Evolutionary conservation across 1,139 yeast species (phyloP).

Genomic region (Debaryomyces sp.): DNA sequence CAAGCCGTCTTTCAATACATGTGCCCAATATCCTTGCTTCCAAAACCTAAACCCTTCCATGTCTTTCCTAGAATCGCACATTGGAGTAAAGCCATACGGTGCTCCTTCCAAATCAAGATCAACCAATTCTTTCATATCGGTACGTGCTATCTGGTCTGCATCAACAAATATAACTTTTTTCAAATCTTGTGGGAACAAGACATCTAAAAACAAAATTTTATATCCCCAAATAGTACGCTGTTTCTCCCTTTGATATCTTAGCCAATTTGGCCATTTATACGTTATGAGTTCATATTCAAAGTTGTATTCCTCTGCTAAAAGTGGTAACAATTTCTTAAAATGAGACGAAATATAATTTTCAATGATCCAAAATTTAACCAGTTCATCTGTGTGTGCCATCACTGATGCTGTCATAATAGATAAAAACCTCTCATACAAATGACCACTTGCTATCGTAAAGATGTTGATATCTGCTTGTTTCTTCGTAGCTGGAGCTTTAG

Average conservation of each 20-base stretch:
- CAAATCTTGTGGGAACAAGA: conserved; percentile 77
- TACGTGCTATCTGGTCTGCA: conserved; percentile 77
- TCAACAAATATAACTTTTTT: conserved; percentile 82
- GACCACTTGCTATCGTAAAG: conserved; percentile 83
- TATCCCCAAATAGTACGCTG: conserved; percentile 88
- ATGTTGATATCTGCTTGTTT: conserved; percentile 70
- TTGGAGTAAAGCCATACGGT: conserved; percentile 83
- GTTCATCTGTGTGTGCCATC: conserved; percentile 57
- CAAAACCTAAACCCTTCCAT: conserved; percentile 90
- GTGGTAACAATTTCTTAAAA: conserved; percentile 62
- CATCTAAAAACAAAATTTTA: conserved; percentile 84
- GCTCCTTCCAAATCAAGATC: conserved; percentile 72
- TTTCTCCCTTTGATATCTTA: conserved; percentile 72
- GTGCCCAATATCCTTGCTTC: conserved; percentile 91
- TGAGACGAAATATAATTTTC: conserved; percentile 77
- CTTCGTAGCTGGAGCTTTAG: conserved; percentile 2
- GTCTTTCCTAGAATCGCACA: conserved; percentile 81
- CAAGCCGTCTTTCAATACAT: conserved; percentile 55
- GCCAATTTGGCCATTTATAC: conserved; percentile 93
- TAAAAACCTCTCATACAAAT: conserved; percentile 69
- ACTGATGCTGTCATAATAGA: conserved; percentile 83
- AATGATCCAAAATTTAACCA: conserved; percentile 85
- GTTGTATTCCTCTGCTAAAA: conserved; percentile 56
- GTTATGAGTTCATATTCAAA: conserved; percentile 74
- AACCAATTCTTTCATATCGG: conserved; percentile 70